Evolutionary conservation across 1,284 basidiomycete species (phyloP).

Genomic region (Papiliotrema nemorosa): DNA sequence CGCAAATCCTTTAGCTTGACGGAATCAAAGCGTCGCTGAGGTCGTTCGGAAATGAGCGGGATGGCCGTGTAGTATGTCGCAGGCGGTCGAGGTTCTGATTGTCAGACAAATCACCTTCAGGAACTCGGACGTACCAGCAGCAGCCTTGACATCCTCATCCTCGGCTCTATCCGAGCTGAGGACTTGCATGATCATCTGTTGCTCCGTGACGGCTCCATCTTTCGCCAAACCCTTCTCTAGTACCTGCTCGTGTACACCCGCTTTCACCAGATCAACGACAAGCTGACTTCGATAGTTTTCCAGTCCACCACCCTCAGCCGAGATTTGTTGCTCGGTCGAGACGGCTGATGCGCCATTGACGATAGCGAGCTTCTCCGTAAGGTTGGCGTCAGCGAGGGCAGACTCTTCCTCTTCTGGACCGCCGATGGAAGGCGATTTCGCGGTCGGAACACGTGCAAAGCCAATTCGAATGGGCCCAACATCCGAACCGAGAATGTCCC

Average conservation of each 20-base stretch:
- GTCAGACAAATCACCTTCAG: background rate
- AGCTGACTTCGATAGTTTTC: constrained; percentile 93
- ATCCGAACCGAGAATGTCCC: constrained; percentile 90
- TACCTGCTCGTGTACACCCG: constrained; percentile 65
- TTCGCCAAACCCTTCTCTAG: constrained; percentile 42
- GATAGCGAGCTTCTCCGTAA: constrained; percentile 57
- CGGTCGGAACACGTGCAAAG: constrained; percentile 90
- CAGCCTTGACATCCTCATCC: constrained; percentile 73
- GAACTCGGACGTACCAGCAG: constrained; percentile 63
- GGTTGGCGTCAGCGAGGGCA: constrained; percentile 58
- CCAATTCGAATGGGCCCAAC: constrained; percentile 94
- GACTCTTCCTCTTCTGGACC: constrained; percentile 29
- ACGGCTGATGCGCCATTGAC: constrained; percentile 77
- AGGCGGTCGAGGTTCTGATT: constrained; percentile 30
- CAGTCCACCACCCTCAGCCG: constrained; percentile 68
- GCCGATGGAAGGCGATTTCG: constrained; percentile 54
- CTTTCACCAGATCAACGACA: constrained; percentile 80
- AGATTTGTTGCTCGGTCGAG: constrained; percentile 82
- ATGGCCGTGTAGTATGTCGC: constrained; percentile 85
- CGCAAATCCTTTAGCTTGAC: constrained; percentile 88
- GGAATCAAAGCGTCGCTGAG: constrained; percentile 82
- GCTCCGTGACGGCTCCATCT: constrained; percentile 70
- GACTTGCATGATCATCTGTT: constrained; percentile 94
- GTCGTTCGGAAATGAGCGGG: constrained; percentile 72
- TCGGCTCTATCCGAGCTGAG: constrained; percentile 76